A percentile compares a stretch with the other conserved stretches of the same genome.
Conservation (phyloP, 257 asterid species). For the Coffea canephora region DNA sequence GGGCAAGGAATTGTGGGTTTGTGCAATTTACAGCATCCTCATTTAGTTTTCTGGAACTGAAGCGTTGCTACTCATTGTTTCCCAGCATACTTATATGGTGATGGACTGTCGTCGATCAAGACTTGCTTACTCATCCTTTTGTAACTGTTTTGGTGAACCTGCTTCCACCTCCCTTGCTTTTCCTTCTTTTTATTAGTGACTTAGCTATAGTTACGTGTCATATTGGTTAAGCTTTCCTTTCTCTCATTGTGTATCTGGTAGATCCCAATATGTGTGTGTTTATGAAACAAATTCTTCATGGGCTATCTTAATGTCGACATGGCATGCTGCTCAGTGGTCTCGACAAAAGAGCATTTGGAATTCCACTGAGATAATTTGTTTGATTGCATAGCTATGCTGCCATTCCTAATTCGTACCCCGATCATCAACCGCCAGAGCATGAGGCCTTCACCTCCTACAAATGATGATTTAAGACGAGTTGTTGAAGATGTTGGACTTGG, state of each 20-base stretch:
- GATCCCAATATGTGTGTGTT: neutral
- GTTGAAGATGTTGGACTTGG: constrained; percentile 67
- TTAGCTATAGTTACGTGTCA: neutral
- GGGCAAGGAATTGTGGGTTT: neutral
- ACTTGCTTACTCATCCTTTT: too few relatives aligned
- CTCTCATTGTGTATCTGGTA: neutral
- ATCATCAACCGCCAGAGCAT: constrained; percentile 23
- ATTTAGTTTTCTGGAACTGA: neutral
- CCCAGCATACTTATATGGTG: neutral
- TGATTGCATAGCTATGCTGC: constrained; percentile 44
- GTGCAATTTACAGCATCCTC: neutral
- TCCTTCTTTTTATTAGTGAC: too few relatives aligned
- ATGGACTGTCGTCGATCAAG: neutral
- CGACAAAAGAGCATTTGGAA: neutral
- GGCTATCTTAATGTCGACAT: neutral
- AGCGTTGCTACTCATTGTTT: neutral
- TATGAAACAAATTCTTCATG: neutral
- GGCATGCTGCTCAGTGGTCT: neutral
- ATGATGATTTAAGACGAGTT: constrained; percentile 54
- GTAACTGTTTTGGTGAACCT: too few relatives aligned
- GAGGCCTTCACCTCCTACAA: constrained; percentile 50
- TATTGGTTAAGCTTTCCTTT: neutral
- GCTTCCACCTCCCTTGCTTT: too few relatives aligned
- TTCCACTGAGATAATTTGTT: constrained; percentile 1
- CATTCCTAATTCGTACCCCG: constrained; percentile 38